phyloP scores from a whole-genome alignment of 148 eudicot species.

The Rhododendron williamsianum region DNA sequence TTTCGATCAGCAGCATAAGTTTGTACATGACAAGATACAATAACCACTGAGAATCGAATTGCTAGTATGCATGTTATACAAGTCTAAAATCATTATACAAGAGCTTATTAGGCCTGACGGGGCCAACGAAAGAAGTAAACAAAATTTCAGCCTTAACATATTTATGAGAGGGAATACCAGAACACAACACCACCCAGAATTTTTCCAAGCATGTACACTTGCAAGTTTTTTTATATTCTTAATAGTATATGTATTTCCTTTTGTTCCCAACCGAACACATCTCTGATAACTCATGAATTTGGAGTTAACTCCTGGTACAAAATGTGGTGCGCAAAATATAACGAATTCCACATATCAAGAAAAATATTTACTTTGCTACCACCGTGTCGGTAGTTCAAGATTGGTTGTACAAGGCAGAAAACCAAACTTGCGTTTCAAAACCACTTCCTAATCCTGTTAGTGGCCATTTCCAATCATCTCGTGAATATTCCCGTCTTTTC shows the following conservation, averaged over 20 bases:
- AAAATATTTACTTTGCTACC: not conserved
- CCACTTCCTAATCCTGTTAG: constrained; percentile 8
- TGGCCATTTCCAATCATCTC: constrained; percentile 20
- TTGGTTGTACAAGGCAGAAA: not conserved
- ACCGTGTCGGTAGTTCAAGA: not conserved
- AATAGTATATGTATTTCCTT: not conserved
- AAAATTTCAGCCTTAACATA: not conserved
- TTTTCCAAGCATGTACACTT: constrained; percentile 1
- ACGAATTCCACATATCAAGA: constrained; percentile 1
- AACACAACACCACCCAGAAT: not conserved
- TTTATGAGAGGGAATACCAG: not conserved
- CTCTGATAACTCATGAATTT: not conserved
- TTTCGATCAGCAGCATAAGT: not conserved
- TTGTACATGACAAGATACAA: not conserved
- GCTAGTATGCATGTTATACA: not conserved
- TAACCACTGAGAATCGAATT: not conserved
- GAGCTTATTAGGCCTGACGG: not conserved
- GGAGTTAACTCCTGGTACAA: constrained; percentile 7
- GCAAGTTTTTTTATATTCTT: not conserved
- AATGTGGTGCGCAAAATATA: not conserved
- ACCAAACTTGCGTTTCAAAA: not conserved
- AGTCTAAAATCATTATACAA: not conserved
- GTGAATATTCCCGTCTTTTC: constrained; percentile 20
- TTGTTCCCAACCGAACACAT: not conserved
- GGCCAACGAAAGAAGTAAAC: not conserved